phyloP scores from a whole-genome alignment of 1,139 yeast species.

The Candida sp. region DNA sequence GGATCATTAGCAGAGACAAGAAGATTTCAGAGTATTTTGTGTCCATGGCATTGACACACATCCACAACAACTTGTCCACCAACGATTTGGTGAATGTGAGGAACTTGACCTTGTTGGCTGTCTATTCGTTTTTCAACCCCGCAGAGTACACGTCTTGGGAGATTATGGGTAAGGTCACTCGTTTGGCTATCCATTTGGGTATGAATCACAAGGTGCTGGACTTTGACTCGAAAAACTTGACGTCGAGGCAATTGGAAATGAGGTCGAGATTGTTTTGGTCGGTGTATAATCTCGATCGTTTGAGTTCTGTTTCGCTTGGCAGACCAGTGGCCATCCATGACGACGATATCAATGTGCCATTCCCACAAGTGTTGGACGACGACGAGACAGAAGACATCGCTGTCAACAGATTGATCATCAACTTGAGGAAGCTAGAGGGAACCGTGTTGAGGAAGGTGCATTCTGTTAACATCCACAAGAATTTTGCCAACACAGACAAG shows the following conservation, averaged over 20 bases:
- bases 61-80: conserved; percentile 33
- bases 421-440: conserved; percentile 46
- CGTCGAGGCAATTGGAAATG: conserved; percentile 38
- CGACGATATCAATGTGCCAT: conserved; percentile 47
- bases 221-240: conserved; percentile 22
- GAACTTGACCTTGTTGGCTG: conserved; percentile 42
- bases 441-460: conserved; percentile 43
- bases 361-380: conserved; percentile 33
- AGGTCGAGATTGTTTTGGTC: conserved; percentile 53
- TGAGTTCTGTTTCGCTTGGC: conserved; percentile 47
- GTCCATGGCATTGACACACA: conserved; percentile 20
- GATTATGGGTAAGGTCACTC: conserved; percentile 47
- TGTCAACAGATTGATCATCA: conserved; percentile 41
- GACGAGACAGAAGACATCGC: conserved; percentile 43
- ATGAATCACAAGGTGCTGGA: conserved; percentile 38
- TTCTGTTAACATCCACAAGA: conserved; percentile 25
- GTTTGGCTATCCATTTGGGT: conserved; percentile 45
- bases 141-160: conserved; percentile 52
- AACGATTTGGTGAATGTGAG: conserved; percentile 40
- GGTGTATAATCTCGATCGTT: conserved; percentile 50
- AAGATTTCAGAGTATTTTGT: conserved; percentile 24
- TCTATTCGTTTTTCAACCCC: conserved; percentile 50
- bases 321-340: conserved; percentile 49
- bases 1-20: conserved; percentile 32
- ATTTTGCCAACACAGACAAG: conserved; percentile 6